Evolutionary conservation across 257 asterid species (phyloP), one percentile per base, ranked within the genome.

Genomic region (Plantago ovata): DNA sequence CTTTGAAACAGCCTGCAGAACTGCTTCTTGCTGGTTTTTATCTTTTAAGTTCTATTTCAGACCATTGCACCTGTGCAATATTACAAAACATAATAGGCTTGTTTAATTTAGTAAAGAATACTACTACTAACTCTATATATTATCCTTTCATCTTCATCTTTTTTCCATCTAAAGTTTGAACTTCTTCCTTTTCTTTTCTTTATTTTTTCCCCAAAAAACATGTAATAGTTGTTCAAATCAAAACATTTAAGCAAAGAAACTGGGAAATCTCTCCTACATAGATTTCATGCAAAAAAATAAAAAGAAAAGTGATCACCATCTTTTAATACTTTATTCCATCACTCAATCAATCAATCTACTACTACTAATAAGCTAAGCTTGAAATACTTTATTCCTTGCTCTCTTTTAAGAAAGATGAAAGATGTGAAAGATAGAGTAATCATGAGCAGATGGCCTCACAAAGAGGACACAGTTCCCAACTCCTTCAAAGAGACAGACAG

Each of bases 401-500:
- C 67, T 72, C 76, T 65, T 68, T 65, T 65, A 28, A 28, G 36
- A 28, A 28, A 28, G 36, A 28, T 48, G 49, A 65, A 67, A 62
- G 62, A 61, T 58, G 7, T 48, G 49, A 65, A 67, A 62, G 62
- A 61, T 58, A 60, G 39, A 74, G 36, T 19, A 66, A 66, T 53
- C 60, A 57, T 60, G 55, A 69, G 72, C 21, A 21, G 49, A 20
- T 44, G 66, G 58, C 50, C 63, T 65, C 67, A 32, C 36, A 40
- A 61, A 21, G 44, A 48, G 58, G 16, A 67, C 79, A 78, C 89
- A 71, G 53, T 80, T 85, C 80, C 84, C 94, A 74, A 79, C 68
- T 79, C 85, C 83, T 81, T 82, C 84, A 83, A 81, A 79, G 79
- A 81, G 84, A 84, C 94, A 84, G 71, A 51, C 67, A 72, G 84